Percentiles rank a stretch among this genome's conserved stretches.
Conservation (phyloP, 116 monocot genomes). For the Iris pallida region DNA sequence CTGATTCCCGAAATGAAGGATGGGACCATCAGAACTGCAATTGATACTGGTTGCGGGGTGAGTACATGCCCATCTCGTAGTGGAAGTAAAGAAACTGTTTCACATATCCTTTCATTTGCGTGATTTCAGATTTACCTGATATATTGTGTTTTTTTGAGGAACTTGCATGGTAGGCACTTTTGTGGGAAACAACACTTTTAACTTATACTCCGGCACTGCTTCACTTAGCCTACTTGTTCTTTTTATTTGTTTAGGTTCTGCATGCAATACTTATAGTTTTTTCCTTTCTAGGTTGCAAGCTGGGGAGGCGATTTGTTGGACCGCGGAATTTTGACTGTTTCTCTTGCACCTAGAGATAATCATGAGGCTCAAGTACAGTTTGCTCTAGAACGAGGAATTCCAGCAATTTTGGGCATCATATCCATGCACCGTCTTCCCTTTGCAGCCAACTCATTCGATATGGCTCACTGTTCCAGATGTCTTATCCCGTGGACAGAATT, state of each 20-base stretch:
- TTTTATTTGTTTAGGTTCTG: too few relatives aligned
- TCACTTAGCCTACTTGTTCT: too few relatives aligned
- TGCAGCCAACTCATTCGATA: conserved; percentile 81
- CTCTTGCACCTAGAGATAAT: conserved; percentile 93
- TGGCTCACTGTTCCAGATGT: conserved; percentile 94
- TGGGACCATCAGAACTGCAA: conserved; percentile 85
- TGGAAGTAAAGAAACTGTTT: neutral
- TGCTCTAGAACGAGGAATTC: conserved; percentile 92
- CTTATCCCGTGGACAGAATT: conserved; percentile 90
- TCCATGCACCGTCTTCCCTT: conserved; percentile 90
- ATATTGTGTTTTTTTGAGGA: too few relatives aligned
- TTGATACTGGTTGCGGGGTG: conserved; percentile 95
- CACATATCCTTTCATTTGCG: neutral
- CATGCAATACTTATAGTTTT: too few relatives aligned
- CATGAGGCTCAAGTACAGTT: conserved; percentile 99
- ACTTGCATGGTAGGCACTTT: too few relatives aligned
- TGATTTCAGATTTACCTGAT: neutral
- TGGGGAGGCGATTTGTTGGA: conserved; percentile 94
- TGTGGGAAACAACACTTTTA: too few relatives aligned
- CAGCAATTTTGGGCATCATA: conserved; percentile 85
- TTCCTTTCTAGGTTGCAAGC: conserved; percentile 70
- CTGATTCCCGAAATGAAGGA: conserved; percentile 96
- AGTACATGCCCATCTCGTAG: conserved; percentile 13
- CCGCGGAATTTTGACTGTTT: conserved; percentile 75
- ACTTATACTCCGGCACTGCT: too few relatives aligned